Evolutionary conservation across 345 rosid species (phyloP).

Genomic region (Acer negundo): DNA sequence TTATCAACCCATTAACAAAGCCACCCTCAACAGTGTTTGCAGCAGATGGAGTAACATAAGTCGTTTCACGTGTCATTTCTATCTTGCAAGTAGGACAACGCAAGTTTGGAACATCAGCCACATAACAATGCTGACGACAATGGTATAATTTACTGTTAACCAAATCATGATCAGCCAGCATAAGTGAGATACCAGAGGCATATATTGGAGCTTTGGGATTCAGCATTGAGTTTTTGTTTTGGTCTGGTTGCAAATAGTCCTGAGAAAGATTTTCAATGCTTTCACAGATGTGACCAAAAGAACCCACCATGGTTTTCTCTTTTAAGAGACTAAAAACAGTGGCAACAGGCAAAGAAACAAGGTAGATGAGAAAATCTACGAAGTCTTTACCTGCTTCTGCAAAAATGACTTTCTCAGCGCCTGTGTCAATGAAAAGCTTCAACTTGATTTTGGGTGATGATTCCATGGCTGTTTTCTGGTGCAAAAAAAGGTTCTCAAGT

Average conservation of each 20-base stretch:
- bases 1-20: constrained; percentile 23
- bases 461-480: background rate
- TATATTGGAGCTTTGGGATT: background rate
- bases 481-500: no score
- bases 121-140: no score
- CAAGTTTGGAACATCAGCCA: no score
- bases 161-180: background rate
- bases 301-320: constrained; percentile 17
- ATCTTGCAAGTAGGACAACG: no score
- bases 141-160: no score
- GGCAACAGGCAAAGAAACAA: constrained; percentile 23
- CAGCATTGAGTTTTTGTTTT: background rate
- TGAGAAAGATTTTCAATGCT: no score
- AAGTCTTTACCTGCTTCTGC: constrained; percentile 38
- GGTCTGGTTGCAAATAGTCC: background rate
- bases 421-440: constrained; percentile 21
- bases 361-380: constrained; percentile 33
- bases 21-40: no score
- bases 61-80: no score
- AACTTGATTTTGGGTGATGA: background rate
- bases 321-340: constrained; percentile 13
- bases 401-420: constrained; percentile 17
- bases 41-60: no score
- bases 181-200: background rate
- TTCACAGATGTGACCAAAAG: background rate